Base-by-base conservation (phyloP, 352 stramenopile genomes). In the Saprolegnia diclina region DNA sequence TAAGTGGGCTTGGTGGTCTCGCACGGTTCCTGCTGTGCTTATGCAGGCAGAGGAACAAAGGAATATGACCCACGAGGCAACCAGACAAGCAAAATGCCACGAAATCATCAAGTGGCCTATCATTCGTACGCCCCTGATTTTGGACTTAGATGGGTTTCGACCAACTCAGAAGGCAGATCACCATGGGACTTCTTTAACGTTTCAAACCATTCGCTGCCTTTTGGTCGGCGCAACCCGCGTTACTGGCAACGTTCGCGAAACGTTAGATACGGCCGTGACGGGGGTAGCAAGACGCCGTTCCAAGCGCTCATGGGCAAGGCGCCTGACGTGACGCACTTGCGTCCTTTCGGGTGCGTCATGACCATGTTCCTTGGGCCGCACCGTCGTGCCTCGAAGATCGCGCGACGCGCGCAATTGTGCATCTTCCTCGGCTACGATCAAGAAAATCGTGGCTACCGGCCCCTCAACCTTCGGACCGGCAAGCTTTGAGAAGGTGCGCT, bases 361-460 rank as follows among this genome's bases (percentile, higher is more conserved):
- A 74, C 48, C 53, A 45, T 69, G 16, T 40, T 57, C 45, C 21
- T 74, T 1, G 69, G 64, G 29, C 74, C 73, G 38, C 22, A 11
- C 0, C 7, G 56, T 4, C 32, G 57, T 0, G 10, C 13, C 42
- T 65, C 38, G 0, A 48, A 10, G 42, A 75, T 75, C 32, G n/a
- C 69, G 66, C 22, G 53, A 42, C 1, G 37, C 50, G 18, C 42
- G n/a, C n/a, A n/a, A n/a, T n/a, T 52, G 38, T 71, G 59, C 46
- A 65, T 74, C 19, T 56, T 67, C 2, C 6, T 67, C 14, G 59
- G 59, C 5, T 67, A 67, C 42, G 40, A 10, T 7, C 1, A 55
- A 14, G 18, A n/a, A 7, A n/a, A 4, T 10, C 21, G 56, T 9
- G 45, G 59, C 29, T 67, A 67, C 45, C 59, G 59, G 26, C 21